phyloP scores from a whole-genome alignment of 176 grass and related monocot genomes.

The Juncus inflexus region DNA sequence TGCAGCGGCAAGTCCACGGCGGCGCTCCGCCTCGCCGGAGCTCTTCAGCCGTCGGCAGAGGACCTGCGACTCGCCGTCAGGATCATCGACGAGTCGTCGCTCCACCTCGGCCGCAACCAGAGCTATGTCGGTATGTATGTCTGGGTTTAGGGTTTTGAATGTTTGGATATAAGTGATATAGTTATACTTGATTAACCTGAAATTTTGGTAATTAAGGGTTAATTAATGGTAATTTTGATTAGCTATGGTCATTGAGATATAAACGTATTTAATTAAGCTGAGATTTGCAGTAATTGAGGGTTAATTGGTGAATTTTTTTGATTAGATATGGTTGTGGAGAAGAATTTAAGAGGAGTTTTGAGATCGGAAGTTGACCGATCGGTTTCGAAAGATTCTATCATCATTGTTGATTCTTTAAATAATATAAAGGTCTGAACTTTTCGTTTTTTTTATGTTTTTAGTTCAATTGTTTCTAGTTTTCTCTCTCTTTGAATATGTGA shows the following conservation, averaged over 20 bases:
- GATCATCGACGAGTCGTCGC: constrained; percentile 67
- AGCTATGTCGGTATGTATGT: constrained; percentile 50
- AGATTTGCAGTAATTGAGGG: background rate
- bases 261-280: background rate
- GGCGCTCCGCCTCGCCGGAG: constrained; percentile 42
- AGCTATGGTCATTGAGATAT: constrained; percentile 83
- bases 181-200: background rate
- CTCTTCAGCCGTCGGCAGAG: constrained; percentile 33
- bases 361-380: constrained; percentile 97
- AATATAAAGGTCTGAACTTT: constrained; percentile 72
- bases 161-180: background rate
- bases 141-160: background rate
- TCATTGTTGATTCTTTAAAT: constrained; percentile 86
- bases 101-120: constrained; percentile 85
- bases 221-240: background rate
- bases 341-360: constrained; percentile 84
- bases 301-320: constrained; percentile 1
- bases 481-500: background rate
- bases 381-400: constrained; percentile 65
- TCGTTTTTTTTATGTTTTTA: background rate
- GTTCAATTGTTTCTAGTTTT: background rate
- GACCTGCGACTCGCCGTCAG: constrained; percentile 32
- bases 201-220: background rate
- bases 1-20: constrained; percentile 84
- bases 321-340: constrained; percentile 89